Evolutionary conservation across 345 rosid species (phyloP).

Genomic region (Murraya paniculata): DNA sequence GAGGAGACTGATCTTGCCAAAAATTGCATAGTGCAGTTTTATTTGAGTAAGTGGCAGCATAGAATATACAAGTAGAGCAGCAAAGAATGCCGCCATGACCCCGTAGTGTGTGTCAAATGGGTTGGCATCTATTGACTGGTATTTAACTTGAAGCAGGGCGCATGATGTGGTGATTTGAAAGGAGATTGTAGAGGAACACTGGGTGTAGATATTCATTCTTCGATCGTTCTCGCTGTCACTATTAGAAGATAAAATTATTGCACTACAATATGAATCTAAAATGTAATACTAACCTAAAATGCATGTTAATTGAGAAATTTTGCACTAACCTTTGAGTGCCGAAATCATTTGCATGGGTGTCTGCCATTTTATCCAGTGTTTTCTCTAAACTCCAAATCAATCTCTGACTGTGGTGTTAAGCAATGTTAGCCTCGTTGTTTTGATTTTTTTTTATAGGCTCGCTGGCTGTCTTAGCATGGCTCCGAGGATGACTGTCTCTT

Average conservation of each 20-base stretch:
- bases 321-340: no score
- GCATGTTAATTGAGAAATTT: no score
- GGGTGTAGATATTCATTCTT: neutral
- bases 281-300: no score
- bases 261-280: no score
- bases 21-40: neutral
- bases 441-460: no score
- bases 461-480: no score
- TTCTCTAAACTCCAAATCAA: no score
- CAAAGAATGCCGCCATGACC: constrained; percentile 6
- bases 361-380: no score
- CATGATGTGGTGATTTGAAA: neutral
- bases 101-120: neutral
- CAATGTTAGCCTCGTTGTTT: no score
- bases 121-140: neutral
- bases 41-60: neutral
- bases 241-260: neutral
- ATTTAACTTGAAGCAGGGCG: constrained; percentile 7
- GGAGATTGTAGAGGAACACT: neutral
- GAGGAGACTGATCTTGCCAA: neutral
- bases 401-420: no score
- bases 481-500: no score
- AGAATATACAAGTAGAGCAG: neutral
- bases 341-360: no score
- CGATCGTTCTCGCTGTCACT: neutral